These are phyloP conservation scores for Penicillium crustosum DNA, from an alignment of 2,329 filamentous ascomycete genomes.

Conservation along the genomic window DNA sequence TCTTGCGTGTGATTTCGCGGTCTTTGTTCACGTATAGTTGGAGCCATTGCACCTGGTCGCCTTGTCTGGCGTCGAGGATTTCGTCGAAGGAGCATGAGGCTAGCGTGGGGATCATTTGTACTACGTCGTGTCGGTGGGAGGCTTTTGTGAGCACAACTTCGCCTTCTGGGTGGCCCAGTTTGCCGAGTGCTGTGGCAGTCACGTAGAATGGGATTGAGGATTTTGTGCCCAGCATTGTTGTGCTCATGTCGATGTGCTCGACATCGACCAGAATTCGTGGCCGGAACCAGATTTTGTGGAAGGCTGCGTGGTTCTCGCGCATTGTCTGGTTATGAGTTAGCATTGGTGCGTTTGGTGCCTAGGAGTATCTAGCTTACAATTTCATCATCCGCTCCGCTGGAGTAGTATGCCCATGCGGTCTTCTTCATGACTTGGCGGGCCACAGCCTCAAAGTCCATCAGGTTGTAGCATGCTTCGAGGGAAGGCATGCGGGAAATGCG, in stretches of 20 bases:
- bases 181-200: slow-evolving; percentile 91
- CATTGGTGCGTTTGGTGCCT: neutral
- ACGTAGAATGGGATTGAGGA: slow-evolving; percentile 90
- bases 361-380: slow-evolving; percentile 57
- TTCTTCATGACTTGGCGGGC: slow-evolving; percentile 91
- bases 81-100: slow-evolving; percentile 98
- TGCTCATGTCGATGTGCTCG: slow-evolving; percentile 78
- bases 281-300: slow-evolving; percentile 97
- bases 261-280: slow-evolving; percentile 88
- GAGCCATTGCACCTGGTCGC: slow-evolving; percentile 88
- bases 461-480: slow-evolving; percentile 85
- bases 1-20: slow-evolving; percentile 81
- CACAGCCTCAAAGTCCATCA: slow-evolving; percentile 94
- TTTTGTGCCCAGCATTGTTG: slow-evolving; percentile 90
- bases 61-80: slow-evolving; percentile 79
- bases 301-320: slow-evolving; percentile 92
- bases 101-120: slow-evolving; percentile 98
- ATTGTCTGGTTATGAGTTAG: slow-evolving; percentile 62
- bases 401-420: slow-evolving; percentile 97
- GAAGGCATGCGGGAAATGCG: slow-evolving; percentile 73
- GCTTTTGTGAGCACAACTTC: slow-evolving; percentile 88
- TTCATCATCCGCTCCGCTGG: slow-evolving; percentile 85
- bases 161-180: slow-evolving; percentile 89
- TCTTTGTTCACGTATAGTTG: slow-evolving; percentile 98
- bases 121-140: slow-evolving; percentile 79